Evolutionary conservation across 2,329 filamentous ascomycete genomes (phyloP).

Genomic region (Hirsutella rhossiliensis): DNA sequence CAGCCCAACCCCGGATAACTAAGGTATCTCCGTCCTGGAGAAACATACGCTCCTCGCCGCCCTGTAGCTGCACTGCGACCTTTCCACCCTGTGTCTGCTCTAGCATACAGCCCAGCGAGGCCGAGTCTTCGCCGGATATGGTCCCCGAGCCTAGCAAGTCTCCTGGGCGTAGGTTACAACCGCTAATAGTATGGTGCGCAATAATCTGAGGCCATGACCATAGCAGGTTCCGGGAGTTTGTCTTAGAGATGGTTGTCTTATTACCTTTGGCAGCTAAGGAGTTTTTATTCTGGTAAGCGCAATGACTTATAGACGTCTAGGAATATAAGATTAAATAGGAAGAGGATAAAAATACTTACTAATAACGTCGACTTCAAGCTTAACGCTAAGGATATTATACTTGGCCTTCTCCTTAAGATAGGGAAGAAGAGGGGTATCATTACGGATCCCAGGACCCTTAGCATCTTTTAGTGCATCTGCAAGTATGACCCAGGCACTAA

Average conservation of each 20-base stretch:
- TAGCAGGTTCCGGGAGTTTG: conserved; percentile 38
- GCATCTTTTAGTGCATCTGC: conserved; percentile 38
- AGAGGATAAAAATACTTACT: no score
- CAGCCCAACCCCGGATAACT: conserved; percentile 52
- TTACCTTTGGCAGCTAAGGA: conserved; percentile 16
- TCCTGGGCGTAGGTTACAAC: conserved; percentile 62
- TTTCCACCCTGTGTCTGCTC: conserved; percentile 65
- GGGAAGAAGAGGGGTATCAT: conserved; percentile 20
- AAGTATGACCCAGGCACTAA: conserved; percentile 52
- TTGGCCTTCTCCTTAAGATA: conserved; percentile 43
- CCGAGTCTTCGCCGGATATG: conserved; percentile 51
- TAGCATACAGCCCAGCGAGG: conserved; percentile 56
- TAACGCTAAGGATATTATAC: conserved; percentile 23
- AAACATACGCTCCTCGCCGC: conserved; percentile 57
- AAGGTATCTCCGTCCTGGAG: conserved; percentile 64
- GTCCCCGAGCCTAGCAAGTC: conserved; percentile 71
- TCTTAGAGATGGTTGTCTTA: conserved; percentile 19
- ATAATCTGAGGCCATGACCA: conserved; percentile 82
- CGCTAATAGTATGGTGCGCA: conserved; percentile 66
- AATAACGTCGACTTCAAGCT: conserved; percentile 26
- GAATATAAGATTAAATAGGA: no score
- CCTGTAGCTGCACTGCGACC: conserved; percentile 44
- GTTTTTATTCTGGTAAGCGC: no score
- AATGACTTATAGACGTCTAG: no score
- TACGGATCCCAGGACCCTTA: conserved; percentile 13